Evolutionary conservation across 768 basidiomycete genomes (phyloP).

Genomic region (Amanita pallidorosea): DNA sequence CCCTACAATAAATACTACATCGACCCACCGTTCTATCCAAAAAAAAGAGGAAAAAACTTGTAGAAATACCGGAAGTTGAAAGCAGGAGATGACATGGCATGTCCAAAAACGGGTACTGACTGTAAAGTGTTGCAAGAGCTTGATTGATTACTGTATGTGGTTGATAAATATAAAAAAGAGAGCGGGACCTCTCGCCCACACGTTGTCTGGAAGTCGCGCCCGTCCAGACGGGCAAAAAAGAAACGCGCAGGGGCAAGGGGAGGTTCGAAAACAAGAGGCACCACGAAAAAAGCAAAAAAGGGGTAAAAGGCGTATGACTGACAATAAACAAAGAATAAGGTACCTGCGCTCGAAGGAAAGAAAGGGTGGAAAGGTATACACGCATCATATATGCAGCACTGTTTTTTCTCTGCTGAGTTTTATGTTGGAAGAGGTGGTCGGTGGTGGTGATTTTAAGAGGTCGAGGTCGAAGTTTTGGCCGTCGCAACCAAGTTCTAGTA

Average conservation of each 20-base stretch:
- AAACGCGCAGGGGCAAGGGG: not conserved
- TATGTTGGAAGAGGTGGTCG: conserved; percentile 2
- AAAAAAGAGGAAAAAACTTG: not conserved
- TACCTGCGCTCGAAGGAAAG: conserved; percentile 3
- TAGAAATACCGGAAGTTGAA: not conserved
- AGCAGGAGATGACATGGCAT: not conserved
- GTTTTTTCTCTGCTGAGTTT: conserved; percentile 8
- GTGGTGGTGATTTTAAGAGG: not conserved
- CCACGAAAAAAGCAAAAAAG: not conserved
- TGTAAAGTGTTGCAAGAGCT: no score
- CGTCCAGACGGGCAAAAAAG: not conserved
- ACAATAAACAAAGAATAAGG: conserved; percentile 2
- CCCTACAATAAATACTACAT: conserved; percentile 1
- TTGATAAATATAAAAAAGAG: not conserved
- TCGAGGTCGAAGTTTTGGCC: not conserved
- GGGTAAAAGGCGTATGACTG: not conserved
- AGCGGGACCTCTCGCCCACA: not conserved
- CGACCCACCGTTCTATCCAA: not conserved
- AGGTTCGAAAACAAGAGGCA: not conserved
- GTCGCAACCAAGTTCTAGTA: not conserved
- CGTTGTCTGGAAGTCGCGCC: not conserved
- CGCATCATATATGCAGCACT: conserved; percentile 6
- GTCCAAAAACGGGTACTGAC: not conserved
- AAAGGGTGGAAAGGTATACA: conserved; percentile 6
- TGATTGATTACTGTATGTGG: not conserved